These are phyloP conservation scores for Claviceps maximensis DNA, from an alignment of 2,329 filamentous ascomycete species.

Conservation along the genomic window DNA sequence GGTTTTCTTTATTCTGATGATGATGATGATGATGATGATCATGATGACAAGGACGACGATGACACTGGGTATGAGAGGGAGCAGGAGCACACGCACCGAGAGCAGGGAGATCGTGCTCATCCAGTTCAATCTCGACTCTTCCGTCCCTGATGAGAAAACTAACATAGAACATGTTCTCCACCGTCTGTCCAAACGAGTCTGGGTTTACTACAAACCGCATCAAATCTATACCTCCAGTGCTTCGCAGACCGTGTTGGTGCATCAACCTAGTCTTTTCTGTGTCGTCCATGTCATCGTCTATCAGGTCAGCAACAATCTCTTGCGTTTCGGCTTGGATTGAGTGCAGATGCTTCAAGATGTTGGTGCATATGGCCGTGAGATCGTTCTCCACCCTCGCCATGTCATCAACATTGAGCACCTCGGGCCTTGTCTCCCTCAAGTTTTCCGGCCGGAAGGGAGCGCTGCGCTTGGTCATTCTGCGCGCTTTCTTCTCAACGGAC, in stretches of 20 bases:
- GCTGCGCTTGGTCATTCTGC: slow-evolving; percentile 56
- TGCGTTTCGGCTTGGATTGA: slow-evolving; percentile 34
- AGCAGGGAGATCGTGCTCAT: slow-evolving; percentile 63
- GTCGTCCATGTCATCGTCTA: slow-evolving; percentile 33
- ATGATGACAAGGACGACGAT: too few species aligned
- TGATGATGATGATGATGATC: too few species aligned
- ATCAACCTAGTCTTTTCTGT: slow-evolving; percentile 40
- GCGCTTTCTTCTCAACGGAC: slow-evolving; percentile 73
- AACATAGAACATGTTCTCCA: slow-evolving; percentile 95
- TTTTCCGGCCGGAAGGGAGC: slow-evolving; percentile 57
- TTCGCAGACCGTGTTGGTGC: slow-evolving; percentile 50
- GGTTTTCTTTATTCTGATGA: too few species aligned
- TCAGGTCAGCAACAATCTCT: slow-evolving; percentile 27
- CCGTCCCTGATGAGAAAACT: slow-evolving; percentile 90
- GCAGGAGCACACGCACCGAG: slow-evolving; percentile 49
- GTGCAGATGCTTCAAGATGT: slow-evolving; percentile 52
- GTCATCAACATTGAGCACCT: slow-evolving; percentile 63
- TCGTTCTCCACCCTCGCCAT: slow-evolving; percentile 68
- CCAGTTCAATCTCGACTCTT: slow-evolving; percentile 57
- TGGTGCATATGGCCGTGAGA: slow-evolving; percentile 63
- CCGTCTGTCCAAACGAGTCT: slow-evolving; percentile 77
- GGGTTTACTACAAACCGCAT: slow-evolving; percentile 88
- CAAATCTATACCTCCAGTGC: slow-evolving; percentile 59
- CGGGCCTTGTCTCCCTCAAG: slow-evolving; percentile 58
- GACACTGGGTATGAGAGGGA: not conserved